phyloP scores from a whole-genome alignment of 140 eudicot species.

The Erigeron philadelphicus region DNA sequence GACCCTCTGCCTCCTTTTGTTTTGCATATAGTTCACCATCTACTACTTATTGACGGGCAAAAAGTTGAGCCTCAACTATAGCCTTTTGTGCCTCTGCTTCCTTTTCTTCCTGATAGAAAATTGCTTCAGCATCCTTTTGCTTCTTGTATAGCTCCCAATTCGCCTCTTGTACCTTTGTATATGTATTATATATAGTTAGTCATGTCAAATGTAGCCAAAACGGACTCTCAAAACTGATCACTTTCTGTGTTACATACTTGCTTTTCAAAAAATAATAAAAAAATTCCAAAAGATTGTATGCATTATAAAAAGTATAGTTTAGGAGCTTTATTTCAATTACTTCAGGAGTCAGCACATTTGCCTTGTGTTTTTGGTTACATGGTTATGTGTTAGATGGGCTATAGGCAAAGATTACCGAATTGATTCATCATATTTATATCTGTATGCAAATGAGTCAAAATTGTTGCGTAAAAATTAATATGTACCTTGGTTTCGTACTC shows the following conservation, averaged over 20 bases:
- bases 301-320: no score
- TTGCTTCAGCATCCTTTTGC: slow-evolving; percentile 35
- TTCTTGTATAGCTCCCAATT: slow-evolving; percentile 40
- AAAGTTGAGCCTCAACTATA: slow-evolving; percentile 28
- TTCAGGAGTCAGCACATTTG: no score
- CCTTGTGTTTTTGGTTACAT: no score
- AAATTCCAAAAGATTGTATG: no score
- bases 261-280: no score
- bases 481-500: slow-evolving; percentile 40
- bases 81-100: slow-evolving; percentile 36
- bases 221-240: no score
- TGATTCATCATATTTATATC: no score
- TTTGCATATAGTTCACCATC: slow-evolving; percentile 38
- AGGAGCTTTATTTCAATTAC: no score
- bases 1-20: slow-evolving; percentile 41
- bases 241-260: no score
- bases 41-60: slow-evolving; percentile 33
- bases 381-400: no score
- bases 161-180: slow-evolving; percentile 40
- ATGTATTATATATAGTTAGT: not conserved
- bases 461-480: not conserved
- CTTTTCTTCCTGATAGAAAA: slow-evolving; percentile 27
- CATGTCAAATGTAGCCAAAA: no score
- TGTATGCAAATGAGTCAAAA: not conserved
- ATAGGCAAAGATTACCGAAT: no score